A percentile compares a stretch with the other conserved stretches of the same genome.
phyloP scores from a whole-genome alignment of 345 rosid species.

The Aquilaria malaccensis region DNA sequence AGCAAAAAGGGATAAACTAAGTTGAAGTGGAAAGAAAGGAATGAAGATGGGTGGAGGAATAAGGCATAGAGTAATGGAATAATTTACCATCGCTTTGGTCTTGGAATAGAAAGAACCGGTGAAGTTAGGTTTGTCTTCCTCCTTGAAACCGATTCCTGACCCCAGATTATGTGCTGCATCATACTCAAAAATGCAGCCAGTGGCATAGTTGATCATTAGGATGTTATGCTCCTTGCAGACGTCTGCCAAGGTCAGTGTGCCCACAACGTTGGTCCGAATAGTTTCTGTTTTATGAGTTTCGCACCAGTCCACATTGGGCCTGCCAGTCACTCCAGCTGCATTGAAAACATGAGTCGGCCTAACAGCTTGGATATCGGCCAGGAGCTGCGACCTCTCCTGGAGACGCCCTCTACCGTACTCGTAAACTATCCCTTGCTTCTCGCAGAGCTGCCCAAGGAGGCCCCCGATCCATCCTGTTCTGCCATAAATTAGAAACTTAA shows the following conservation, averaged over 20 bases:
- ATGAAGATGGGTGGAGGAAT: too few relatives aligned
- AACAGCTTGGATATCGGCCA: constrained; percentile 44
- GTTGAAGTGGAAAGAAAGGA: not conserved
- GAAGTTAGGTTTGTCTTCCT: constrained; percentile 69
- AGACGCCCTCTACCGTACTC: constrained; percentile 70
- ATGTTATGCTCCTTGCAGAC: constrained; percentile 65
- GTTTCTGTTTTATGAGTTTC: constrained; percentile 70
- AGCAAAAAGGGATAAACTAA: not conserved
- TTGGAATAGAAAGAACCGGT: constrained; percentile 74
- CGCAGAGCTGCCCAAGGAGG: constrained; percentile 56
- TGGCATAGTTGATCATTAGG: constrained; percentile 63
- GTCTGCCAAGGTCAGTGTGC: constrained; percentile 71
- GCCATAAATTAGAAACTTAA: constrained; percentile 70
- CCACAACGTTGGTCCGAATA: constrained; percentile 64
- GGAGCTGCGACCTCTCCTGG: constrained; percentile 56
- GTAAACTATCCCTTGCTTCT: constrained; percentile 57
- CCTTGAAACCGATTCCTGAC: constrained; percentile 61
- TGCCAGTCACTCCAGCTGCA: constrained; percentile 74
- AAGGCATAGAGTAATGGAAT: not conserved
- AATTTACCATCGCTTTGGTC: constrained; percentile 69
- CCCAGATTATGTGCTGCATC: constrained; percentile 52
- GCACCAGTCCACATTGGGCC: constrained; percentile 85
- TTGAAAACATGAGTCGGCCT: constrained; percentile 81
- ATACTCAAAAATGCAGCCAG: constrained; percentile 81
- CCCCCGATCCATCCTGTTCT: constrained; percentile 86